Percentiles rank a stretch among this genome's conserved stretches.
Conservation (phyloP, 75 land plant species). For the Picea sitchensis region DNA sequence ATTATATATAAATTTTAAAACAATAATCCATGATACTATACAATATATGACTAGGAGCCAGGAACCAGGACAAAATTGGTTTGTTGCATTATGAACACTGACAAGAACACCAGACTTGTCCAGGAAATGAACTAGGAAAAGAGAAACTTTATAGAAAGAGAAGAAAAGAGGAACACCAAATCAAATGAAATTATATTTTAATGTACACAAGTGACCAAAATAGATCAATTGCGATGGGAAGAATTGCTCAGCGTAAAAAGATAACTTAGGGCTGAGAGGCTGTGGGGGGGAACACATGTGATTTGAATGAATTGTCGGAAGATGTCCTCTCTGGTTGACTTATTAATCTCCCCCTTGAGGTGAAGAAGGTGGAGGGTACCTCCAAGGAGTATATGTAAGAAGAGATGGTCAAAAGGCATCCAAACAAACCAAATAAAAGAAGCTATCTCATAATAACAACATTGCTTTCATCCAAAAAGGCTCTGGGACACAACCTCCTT, state of each 20-base stretch:
- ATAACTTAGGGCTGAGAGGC: background rate
- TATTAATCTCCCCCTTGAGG: background rate
- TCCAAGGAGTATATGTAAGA: background rate
- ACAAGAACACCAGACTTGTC: too few species aligned
- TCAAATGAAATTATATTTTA: too few species aligned
- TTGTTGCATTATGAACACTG: too few species aligned
- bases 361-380: background rate
- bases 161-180: too few species aligned
- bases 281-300: background rate
- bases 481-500: background rate
- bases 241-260: background rate
- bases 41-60: too few species aligned
- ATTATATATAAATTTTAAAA: too few species aligned
- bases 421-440: background rate
- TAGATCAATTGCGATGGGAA: background rate
- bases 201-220: too few species aligned
- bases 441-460: background rate
- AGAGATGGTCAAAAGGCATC: background rate
- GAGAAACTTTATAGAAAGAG: too few species aligned
- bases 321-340: background rate
- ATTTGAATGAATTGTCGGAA: background rate
- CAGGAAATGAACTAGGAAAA: too few species aligned
- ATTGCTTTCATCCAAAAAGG: background rate
- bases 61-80: too few species aligned
- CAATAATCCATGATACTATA: too few species aligned